A percentile compares a stretch with the other conserved stretches of the same genome.
Conservation (phyloP, 2,329 filamentous ascomycete genomes). For the Aspergillus sp. region DNA sequence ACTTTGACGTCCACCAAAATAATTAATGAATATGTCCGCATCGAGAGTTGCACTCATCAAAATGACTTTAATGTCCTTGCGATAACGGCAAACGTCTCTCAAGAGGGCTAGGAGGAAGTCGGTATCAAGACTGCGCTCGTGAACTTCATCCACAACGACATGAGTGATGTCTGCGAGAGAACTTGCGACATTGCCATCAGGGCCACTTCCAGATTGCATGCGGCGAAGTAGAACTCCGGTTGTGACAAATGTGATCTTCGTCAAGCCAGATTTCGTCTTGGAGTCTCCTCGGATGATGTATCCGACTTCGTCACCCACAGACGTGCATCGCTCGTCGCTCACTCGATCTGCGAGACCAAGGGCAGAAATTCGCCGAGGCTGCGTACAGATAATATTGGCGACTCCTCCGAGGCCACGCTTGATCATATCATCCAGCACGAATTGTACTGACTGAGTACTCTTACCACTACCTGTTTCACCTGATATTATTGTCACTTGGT, state of each 20-base stretch:
- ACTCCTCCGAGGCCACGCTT: constrained; percentile 66
- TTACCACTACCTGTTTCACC: constrained; percentile 97
- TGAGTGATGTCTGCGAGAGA: constrained; percentile 89
- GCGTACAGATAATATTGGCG: constrained; percentile 91
- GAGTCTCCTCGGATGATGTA: constrained; percentile 91
- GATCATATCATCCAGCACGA: constrained; percentile 88
- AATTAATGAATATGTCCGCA: constrained; percentile 75
- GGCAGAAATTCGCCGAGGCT: constrained; percentile 90
- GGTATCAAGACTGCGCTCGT: constrained; percentile 90
- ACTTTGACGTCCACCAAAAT: constrained; percentile 67
- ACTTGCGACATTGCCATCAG: constrained; percentile 71
- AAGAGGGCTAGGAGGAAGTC: constrained; percentile 89
- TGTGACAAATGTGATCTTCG: constrained; percentile 92
- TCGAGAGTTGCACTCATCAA: constrained; percentile 97
- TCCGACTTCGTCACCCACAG: constrained; percentile 81
- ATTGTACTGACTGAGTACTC: constrained; percentile 94
- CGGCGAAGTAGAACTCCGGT: constrained; percentile 87
- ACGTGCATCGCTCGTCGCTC: constrained; percentile 79
- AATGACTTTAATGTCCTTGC: constrained; percentile 79
- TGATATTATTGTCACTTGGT: constrained; percentile 93
- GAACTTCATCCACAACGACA: constrained; percentile 92
- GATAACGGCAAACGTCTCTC: constrained; percentile 69
- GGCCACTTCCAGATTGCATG: constrained; percentile 82
- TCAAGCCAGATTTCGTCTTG: constrained; percentile 63
- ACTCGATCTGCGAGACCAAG: constrained; percentile 91